These are phyloP conservation scores for Apophysomyces ossiformis DNA, from an alignment of 371 early-diverging fungal genomes.

Conservation along the genomic window DNA sequence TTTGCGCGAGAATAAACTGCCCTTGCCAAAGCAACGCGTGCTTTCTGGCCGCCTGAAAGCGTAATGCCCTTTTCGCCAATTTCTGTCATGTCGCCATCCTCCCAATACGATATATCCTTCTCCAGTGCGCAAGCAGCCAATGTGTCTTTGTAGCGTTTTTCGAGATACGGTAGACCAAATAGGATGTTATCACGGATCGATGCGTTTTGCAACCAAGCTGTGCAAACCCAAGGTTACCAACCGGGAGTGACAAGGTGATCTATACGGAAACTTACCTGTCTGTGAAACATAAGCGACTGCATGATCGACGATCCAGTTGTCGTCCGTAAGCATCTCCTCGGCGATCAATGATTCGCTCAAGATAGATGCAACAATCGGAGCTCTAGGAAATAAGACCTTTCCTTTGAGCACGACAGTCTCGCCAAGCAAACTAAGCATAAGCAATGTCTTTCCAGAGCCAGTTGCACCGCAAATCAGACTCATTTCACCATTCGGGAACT, in stretches of 20 bases:
- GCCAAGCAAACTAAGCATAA: constrained; percentile 72
- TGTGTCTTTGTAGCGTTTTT: constrained; percentile 49
- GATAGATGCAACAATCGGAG: constrained; percentile 36
- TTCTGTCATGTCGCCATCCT: constrained; percentile 84
- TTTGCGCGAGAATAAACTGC: constrained; percentile 80
- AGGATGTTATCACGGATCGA: constrained; percentile 61
- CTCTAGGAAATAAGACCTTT: constrained; percentile 46
- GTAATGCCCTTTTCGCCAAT: constrained; percentile 83
- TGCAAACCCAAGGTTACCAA: neutral
- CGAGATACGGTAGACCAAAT: constrained; percentile 41
- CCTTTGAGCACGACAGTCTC: constrained; percentile 55
- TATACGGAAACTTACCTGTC: constrained; percentile 10
- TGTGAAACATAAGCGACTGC: constrained; percentile 25
- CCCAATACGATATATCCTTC: constrained; percentile 49
- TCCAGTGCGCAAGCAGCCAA: constrained; percentile 57
- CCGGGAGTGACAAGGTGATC: neutral
- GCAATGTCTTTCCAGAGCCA: constrained; percentile 69
- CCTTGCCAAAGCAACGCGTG: constrained; percentile 79
- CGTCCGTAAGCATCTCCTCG: constrained; percentile 3
- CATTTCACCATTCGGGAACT: constrained; percentile 64
- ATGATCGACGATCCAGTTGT: constrained; percentile 21
- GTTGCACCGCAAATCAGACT: constrained; percentile 68
- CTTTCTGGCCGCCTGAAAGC: constrained; percentile 75
- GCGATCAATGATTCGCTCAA: constrained; percentile 14
- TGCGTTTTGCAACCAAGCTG: constrained; percentile 82